Conservation (phyloP, 768 basidiomycete genomes). For the Roridomyces roridus region DNA sequence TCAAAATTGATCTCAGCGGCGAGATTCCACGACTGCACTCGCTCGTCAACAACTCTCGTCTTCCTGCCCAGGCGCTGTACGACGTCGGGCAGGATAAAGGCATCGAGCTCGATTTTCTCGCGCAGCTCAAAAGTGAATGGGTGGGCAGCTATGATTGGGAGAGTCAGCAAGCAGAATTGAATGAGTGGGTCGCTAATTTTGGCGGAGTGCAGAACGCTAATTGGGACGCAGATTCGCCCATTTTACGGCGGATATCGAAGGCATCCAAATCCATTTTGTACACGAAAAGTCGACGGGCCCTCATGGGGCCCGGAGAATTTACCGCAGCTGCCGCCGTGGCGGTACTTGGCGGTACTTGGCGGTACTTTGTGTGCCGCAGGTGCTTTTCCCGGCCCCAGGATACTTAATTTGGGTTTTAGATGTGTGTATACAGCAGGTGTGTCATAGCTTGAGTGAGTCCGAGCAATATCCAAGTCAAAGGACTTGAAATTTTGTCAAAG, state of each 20-base stretch:
- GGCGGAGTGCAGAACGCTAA: too few relatives aligned
- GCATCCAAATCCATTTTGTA: constrained; percentile 6
- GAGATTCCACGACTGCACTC: background rate
- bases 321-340: too few relatives aligned
- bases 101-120: background rate
- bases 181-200: background rate
- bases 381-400: too few relatives aligned
- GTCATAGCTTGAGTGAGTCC: too few relatives aligned
- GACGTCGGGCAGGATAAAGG: background rate
- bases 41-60: background rate
- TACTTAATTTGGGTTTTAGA: too few relatives aligned
- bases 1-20: background rate
- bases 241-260: constrained; percentile 23
- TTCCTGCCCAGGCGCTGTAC: background rate
- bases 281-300: background rate
- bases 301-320: too few relatives aligned
- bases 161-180: constrained; percentile 1
- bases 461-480: too few relatives aligned
- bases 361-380: too few relatives aligned
- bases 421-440: too few relatives aligned
- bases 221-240: constrained; percentile 11
- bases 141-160: background rate
- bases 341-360: too few relatives aligned
- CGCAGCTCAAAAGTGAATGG: background rate
- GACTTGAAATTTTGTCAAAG: too few relatives aligned